phyloP scores from a whole-genome alignment of 2,329 filamentous ascomycete genomes.

The Exophiala sp. region DNA sequence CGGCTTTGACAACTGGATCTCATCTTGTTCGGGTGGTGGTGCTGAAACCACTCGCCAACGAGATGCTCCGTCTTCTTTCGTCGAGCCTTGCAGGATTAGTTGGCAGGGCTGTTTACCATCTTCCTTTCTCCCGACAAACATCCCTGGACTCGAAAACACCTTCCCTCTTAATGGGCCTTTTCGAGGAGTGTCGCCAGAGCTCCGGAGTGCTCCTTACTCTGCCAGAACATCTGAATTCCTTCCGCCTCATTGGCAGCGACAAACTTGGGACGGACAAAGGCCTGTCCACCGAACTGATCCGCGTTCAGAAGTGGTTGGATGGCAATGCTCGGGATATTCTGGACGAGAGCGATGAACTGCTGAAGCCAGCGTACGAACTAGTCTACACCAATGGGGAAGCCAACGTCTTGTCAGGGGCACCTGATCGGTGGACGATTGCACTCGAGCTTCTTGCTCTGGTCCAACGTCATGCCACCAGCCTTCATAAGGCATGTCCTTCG shows the following conservation, averaged over 20 bases:
- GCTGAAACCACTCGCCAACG: conserved; percentile 54
- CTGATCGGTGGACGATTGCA: conserved; percentile 52
- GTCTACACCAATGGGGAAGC: conserved; percentile 58
- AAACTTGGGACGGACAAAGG: conserved; percentile 31
- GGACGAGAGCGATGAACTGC: conserved; percentile 61
- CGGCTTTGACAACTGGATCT: conserved; percentile 47
- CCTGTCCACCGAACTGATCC: conserved; percentile 36
- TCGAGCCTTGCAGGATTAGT: conserved; percentile 43
- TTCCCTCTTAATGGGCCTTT: conserved; percentile 36
- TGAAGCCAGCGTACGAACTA: conserved; percentile 56
- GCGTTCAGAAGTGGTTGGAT: conserved; percentile 45
- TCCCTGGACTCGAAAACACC: conserved; percentile 33
- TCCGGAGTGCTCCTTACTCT: conserved; percentile 56
- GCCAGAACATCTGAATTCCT: conserved; percentile 59
- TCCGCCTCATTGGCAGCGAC: conserved; percentile 58
- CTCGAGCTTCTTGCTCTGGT: conserved; percentile 41
- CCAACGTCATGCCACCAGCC: conserved; percentile 6
- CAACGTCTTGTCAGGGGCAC: conserved; percentile 46
- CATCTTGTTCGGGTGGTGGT: conserved; percentile 55
- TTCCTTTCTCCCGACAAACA: conserved; percentile 44
- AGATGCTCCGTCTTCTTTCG: conserved; percentile 55
- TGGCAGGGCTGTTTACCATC: conserved; percentile 40
- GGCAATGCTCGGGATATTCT: conserved; percentile 50
- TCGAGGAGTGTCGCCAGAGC: conserved; percentile 43
- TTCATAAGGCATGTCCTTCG: conserved; percentile 6